Evolutionary conservation across 305 asterid genomes (phyloP), one percentile per base, ranked within the genome.

Genomic region (Andrographis paniculata): DNA sequence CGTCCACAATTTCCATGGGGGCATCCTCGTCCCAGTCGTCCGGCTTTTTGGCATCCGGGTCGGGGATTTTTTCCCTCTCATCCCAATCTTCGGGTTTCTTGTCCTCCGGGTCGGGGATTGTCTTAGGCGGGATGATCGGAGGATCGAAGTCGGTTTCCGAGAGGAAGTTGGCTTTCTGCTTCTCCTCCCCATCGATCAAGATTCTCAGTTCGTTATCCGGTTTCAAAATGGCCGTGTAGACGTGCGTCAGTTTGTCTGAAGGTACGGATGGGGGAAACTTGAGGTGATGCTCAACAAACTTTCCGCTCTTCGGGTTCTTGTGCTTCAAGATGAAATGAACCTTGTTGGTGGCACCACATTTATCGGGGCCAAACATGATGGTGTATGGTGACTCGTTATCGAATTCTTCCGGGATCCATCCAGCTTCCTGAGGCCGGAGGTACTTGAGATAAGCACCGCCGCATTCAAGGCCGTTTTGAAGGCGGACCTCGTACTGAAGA

Each of bases 1-100:
- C 88, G 50, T 89, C 96, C 52, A 58, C 84, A 14, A 89, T 80
- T 55, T 89, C 98, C 73, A 82, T 52, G n/a, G 96, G 96, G 48
- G 93, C 96, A 54, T 75, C 78, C 74, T 89, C 98, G 48, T 89
- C 98, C 98, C 98, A 89, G 42, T 86, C 98, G 17, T 78, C 94
- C 0, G 98, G 98, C 55, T 89, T 89, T 44, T 73, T 74, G 24
- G 95, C 94, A 3, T 78, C 87, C 18, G 94, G 87, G 64, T 89
- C 98, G 3, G 98, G 96, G 53, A 89, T 89, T 69, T 80, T 69
- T 2, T 74, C 86, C 48, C 94, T 76, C 76, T 89, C 98, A 42
- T 89, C 98, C 98, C 98, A 89, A 57, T 86, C 96, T 58, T 82
- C 98, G 2, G 98, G 98, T 51, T 71, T 89, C 74, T 69, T 74